Evolutionary conservation across 345 rosid species (phyloP), one percentile per base, ranked within the genome.

Genomic region (Salix brachista): DNA sequence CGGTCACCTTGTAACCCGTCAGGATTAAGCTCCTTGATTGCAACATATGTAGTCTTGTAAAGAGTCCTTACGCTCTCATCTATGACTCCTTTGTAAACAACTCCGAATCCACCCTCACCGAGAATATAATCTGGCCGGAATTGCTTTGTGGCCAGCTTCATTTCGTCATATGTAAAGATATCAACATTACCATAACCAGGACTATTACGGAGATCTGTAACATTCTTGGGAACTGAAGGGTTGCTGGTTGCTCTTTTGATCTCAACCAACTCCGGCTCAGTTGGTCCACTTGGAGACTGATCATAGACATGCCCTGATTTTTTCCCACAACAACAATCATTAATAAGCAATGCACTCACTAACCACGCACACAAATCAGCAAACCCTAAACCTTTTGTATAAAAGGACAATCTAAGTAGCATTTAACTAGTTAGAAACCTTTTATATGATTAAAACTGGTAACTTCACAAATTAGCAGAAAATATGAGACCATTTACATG

Each of bases 51-150:
- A 48, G 92, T 83, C 67, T 80, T 72, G 78, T 86, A 92, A 66
- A 90, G 97, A 61, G 79, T 77, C 81, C 95, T 88, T 54, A 92
- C 87, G 56, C 58, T 85, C 62, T 85, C 90, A 79, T 96, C 97
- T 44, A 96, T 78, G 67, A 91, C 85, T 69, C 98, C 98, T 83
- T 90, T 94, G 61, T 93, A 92, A 56, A 96, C 99, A 50, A 90
- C 89, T 28, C 99, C 99, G 61, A 96, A 96, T 18, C 99, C 99
- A 65, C 99, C 99, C 60, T 94, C 97, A 0, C 99, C 99, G 1
- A 96, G 91, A 30, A 96, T 91, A 73, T 80, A 88, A 85, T 94
- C 96, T 1, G 98, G 94, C 56, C 94, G 85, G 78, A 96, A 96
- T 75, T 82, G 87, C 83, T 90, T 90, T 5, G 99, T 92, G n/a